phyloP scores from a whole-genome alignment of 2,329 filamentous ascomycete species.

The Alternaria incomplexa region DNA sequence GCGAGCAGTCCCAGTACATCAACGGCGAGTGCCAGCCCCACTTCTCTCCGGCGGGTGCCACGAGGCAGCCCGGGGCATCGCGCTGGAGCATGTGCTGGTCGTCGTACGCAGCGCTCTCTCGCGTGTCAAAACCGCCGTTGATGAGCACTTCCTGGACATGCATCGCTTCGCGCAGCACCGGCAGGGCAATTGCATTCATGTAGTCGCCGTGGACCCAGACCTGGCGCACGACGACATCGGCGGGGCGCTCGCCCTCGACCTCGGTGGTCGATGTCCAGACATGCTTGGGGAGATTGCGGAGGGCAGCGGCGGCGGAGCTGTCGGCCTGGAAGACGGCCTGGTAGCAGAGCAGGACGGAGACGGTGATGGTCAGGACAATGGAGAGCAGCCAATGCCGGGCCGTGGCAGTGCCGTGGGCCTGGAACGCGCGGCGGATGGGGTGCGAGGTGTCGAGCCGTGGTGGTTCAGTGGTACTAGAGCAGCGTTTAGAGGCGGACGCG shows the following conservation, averaged over 20 bases:
- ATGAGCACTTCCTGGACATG: conserved; percentile 73
- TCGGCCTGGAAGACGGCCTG: conserved; percentile 77
- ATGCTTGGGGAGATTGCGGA: conserved; percentile 76
- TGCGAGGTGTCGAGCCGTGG: conserved; percentile 69
- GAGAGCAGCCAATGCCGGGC: conserved; percentile 76
- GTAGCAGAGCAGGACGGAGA: conserved; percentile 74
- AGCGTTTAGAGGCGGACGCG: conserved; percentile 20
- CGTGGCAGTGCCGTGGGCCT: conserved; percentile 72
- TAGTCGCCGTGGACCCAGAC: conserved; percentile 83
- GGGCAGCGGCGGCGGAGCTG: conserved; percentile 73
- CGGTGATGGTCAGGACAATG: conserved; percentile 74
- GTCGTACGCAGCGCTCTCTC: not conserved
- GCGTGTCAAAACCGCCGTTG: conserved; percentile 50
- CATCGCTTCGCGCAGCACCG: conserved; percentile 70
- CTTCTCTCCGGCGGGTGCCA: conserved; percentile 61
- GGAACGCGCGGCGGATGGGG: conserved; percentile 68
- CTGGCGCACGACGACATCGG: conserved; percentile 80
- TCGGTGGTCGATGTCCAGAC: conserved; percentile 79
- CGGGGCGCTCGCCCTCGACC: conserved; percentile 59
- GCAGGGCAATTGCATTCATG: conserved; percentile 73
- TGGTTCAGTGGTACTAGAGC: conserved; percentile 72
- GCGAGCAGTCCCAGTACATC: conserved; percentile 77
- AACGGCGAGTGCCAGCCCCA: conserved; percentile 86
- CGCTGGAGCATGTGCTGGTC: conserved; percentile 7
- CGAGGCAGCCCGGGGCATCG: conserved; percentile 29